Percentiles rank a stretch among this genome's conserved stretches.
phyloP scores from a whole-genome alignment of 2,329 filamentous ascomycete species.

The Microdochium paspali region DNA sequence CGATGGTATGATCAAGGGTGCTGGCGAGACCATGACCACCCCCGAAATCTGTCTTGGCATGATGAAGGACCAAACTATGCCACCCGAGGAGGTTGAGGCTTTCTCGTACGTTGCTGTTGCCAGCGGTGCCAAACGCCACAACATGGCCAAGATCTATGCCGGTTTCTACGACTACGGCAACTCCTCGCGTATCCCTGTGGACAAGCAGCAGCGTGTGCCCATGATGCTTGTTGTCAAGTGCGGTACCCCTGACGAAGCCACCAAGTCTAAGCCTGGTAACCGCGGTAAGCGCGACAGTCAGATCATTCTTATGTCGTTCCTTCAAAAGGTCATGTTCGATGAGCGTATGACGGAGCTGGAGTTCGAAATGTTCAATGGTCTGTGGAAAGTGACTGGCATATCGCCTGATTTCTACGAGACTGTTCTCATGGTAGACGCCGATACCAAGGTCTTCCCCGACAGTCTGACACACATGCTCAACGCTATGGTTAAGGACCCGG shows the following conservation, averaged over 20 bases:
- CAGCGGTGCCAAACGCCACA: constrained; percentile 93
- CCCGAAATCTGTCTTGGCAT: constrained; percentile 85
- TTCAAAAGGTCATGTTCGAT: constrained; percentile 99
- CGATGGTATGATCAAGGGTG: constrained; percentile 94
- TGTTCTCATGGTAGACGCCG: constrained; percentile 97
- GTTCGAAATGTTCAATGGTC: constrained; percentile 98
- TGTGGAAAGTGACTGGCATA: constrained; percentile 98
- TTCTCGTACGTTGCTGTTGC: constrained; percentile 97
- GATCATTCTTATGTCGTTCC: constrained; percentile 97
- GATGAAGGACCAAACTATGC: constrained; percentile 84
- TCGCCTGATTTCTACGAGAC: constrained; percentile 97
- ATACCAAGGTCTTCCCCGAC: constrained; percentile 98
- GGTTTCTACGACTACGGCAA: constrained; percentile 96
- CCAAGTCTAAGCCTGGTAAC: constrained; percentile 83
- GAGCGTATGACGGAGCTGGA: constrained; percentile 99
- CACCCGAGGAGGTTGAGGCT: constrained; percentile 71
- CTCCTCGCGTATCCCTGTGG: constrained; percentile 65
- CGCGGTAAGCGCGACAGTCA: constrained; percentile 98
- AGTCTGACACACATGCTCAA: constrained; percentile 98
- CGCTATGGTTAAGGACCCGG: constrained; percentile 97
- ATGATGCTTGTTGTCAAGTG: constrained; percentile 97
- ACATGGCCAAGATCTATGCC: constrained; percentile 97
- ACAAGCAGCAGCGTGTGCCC: constrained; percentile 92
- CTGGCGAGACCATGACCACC: constrained; percentile 78
- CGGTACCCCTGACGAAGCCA: constrained; percentile 79